Evolutionary conservation across 2,329 filamentous ascomycete genomes (phyloP), one percentile per base, ranked within the genome.

Genomic region (Periconia macrospinosa): DNA sequence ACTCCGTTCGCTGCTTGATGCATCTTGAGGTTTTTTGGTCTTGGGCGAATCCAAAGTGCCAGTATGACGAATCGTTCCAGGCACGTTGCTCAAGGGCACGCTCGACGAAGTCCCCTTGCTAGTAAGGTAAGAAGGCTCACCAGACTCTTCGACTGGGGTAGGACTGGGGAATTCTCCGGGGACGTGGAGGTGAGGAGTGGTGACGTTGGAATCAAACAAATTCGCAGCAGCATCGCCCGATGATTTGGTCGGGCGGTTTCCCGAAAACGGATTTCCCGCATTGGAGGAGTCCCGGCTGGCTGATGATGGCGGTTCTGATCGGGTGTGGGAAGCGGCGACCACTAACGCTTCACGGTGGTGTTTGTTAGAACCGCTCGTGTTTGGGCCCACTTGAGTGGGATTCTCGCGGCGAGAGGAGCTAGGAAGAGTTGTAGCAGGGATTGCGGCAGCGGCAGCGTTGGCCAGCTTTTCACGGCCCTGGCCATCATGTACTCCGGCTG

Each of bases 101-200:
- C 15, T 13, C 11, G 23, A 27, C 8, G 33, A 37, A 37, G 11
- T 13, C 15, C 40, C 47, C 14, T 56, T 56, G 17, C 52, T 51
- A 15, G 46, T n/a, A 15, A 51, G 14, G 33, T 53, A 56, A 17
- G 50, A 67, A n/a, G 68, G 60, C n/a, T 61, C 58, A 45, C 59
- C 48, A 17, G 56, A 50, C 45, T 70, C 66, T 5, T 68, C 66
- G 8, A 61, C 53, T 14, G 70, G 67, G 1, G 70, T 72, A 1
- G 65, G 59, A n/a, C 59, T 60, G 2, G 68, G 67, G 33, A 66
- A 73, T 18, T 65, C 69, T 17, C 72, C 71, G 13, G 72, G 70
- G 35, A 73, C 60, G 43, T 72, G 70, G 9, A 68, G 59, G 30
- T 60, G 60, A 9, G 75, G 17, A 19, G 14, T 42, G n/a, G n/a